Base-by-base conservation (phyloP, 208 protist genomes). In the Crithidia fasciculata region DNA sequence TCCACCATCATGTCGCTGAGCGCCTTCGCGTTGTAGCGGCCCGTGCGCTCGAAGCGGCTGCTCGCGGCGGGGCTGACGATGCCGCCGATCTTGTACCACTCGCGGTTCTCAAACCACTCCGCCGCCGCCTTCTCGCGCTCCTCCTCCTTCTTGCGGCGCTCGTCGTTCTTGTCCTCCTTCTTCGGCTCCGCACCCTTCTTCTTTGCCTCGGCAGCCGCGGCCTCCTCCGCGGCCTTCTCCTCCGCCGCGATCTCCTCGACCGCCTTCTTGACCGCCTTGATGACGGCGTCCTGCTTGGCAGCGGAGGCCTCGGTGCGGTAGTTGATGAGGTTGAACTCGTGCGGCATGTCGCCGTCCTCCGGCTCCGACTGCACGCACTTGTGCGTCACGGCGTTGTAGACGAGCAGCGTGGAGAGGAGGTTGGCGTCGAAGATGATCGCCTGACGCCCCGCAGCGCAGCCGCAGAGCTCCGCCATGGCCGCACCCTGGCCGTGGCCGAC, bases 401-500 rank as follows among this genome's bases (percentile, higher is more conserved):
- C 70, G 16, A 88, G 80, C 47, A 81, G 47, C 52, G 80, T 78
- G 19, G 74, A 82, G 15, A 85, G 72, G 37, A 81, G 49, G 45
- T 60, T 83, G 73, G 47, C 70, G 77, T 88, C 83, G 36, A 88
- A 88, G 63, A 82, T 18, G 45, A 88, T 72, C 43, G 69, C 63
- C 69, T 80, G 76, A 49, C 62, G 49, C 28, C 81, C 80, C n/a
- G 43, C 39, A 8, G 81, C 69, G 68, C 60, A 76, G 52, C 56
- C 83, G 71, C 77, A 82, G 19, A 88, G 9, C 58, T 81, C 47
- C n/a, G 83, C 83, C 76, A 85, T 75, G 5, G 74, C 78, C 50
- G 80, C 66, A 18, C 83, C 83, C 56, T 80, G 73, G 64, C 70
- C 80, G 76, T 88, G 83, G 56, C 83, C 83, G 12, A 85, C 56